These are phyloP conservation scores for Sungouiella thailandica DNA, from an alignment of 805 yeast species.

Conservation along the genomic window DNA sequence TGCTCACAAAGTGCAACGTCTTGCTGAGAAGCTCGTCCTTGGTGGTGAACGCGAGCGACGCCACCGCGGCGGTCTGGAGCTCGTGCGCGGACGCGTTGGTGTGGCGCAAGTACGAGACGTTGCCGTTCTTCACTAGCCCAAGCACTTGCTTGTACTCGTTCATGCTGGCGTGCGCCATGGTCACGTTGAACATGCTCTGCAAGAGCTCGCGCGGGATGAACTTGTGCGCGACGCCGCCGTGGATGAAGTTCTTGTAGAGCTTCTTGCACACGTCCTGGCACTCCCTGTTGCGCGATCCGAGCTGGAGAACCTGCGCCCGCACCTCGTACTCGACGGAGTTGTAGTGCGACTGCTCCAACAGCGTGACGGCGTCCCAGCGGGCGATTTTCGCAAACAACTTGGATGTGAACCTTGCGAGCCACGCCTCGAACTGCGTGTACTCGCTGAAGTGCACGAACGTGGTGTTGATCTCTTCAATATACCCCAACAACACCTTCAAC, in stretches of 20 bases:
- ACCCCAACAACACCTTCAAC: conserved; percentile 30
- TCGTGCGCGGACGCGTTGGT: conserved; percentile 30
- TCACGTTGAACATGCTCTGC: conserved; percentile 38
- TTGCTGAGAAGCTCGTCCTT: conserved; percentile 45
- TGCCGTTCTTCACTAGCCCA: conserved; percentile 48
- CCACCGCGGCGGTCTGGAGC: conserved; percentile 52
- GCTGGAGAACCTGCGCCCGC: conserved; percentile 39
- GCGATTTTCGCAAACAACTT: conserved; percentile 21
- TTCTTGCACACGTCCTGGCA: conserved; percentile 30
- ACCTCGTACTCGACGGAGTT: conserved; percentile 37
- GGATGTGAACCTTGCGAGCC: conserved; percentile 16
- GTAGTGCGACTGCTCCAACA: conserved; percentile 11
- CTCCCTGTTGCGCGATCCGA: conserved; percentile 28
- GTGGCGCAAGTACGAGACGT: conserved; percentile 38
- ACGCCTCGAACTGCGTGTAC: conserved; percentile 18
- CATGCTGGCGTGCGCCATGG: conserved; percentile 32
- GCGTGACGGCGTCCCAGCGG: conserved; percentile 20
- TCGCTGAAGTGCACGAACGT: conserved; percentile 27
- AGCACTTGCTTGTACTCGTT: conserved; percentile 59
- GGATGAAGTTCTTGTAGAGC: conserved; percentile 42
- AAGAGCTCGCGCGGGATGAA: conserved; percentile 49
- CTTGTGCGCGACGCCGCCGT: conserved; percentile 44
- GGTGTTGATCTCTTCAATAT: conserved; percentile 29
- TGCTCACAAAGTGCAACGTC: conserved; percentile 51
- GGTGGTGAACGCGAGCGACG: conserved; percentile 48